Base-by-base conservation (phyloP, 1,284 basidiomycete genomes). In the Lentinula novae-zelandiae region DNA sequence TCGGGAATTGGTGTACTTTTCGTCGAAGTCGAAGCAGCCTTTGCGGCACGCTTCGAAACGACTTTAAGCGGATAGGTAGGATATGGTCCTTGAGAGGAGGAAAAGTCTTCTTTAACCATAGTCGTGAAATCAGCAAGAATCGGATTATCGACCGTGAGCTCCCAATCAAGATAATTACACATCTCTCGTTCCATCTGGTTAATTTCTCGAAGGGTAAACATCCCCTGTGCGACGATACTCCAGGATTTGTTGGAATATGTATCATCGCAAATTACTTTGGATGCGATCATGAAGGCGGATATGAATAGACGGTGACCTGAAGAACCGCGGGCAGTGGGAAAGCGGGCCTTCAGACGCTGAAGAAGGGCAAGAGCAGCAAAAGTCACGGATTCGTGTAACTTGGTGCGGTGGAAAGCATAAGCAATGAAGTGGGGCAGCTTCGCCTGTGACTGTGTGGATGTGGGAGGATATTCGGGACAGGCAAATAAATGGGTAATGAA, bases 121-220 rank as follows among this genome's bases (percentile, higher is more conserved):
- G 67, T 69, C 67, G 90, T 84, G 69, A 93, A 93, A 50, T 81
- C 84, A 9, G 71, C 68, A 2, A 95, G 78, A 3, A 89, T 87
- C 0, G 77, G 72, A 0, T 86, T 84, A 58, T 89, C 86, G 57
- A 93, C 88, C 57, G 89, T 90, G 9, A 96, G 80, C 71, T 94
- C 89, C 93, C 94, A 96, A 70, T 95, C 93, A 36, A 96, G 78
- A 70, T 96, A 96, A 33, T 84, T 88, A 71, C 93, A 95, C 89
- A 96, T 94, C 73, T 96, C 93, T 5, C 93, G 76, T 76, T 96
- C 93, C 94, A 96, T 96, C 80, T 96, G 94, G 73, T 97, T 96
- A 69, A 96, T 90, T 80, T 97, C 95, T 48, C 91, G 84, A 2
- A 96, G 75, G 1, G 86, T 86, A 69, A 96, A 96, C 87, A 96